Evolutionary conservation across 257 asterid species (phyloP).

Genomic region (Solanum piurae): DNA sequence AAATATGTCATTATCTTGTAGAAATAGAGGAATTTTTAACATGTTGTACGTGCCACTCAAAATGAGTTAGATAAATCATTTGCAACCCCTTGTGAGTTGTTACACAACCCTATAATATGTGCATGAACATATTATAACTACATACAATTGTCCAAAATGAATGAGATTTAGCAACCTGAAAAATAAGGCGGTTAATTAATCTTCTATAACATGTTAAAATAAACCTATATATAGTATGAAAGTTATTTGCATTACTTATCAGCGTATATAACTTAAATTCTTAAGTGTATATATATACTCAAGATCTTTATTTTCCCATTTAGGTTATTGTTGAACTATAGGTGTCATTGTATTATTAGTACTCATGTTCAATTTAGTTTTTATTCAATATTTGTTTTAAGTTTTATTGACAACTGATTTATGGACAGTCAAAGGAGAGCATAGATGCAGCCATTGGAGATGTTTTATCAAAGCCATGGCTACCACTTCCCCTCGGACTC

Average conservation of each 20-base stretch:
- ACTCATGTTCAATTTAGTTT: background rate
- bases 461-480: slow-evolving; percentile 84
- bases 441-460: slow-evolving; percentile 93
- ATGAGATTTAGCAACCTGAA: background rate
- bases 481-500: slow-evolving; percentile 86
- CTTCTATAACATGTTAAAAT: too few species aligned
- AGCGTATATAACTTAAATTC: background rate
- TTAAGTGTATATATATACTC: background rate
- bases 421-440: slow-evolving; percentile 74
- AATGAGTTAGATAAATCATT: background rate
- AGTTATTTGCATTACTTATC: background rate
- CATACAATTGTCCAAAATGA: background rate
- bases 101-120: background rate
- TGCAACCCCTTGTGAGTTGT: background rate
- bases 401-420: background rate
- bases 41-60: background rate
- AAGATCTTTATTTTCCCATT: background rate
- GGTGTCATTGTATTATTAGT: background rate
- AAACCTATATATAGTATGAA: background rate
- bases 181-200: too few species aligned
- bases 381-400: background rate
- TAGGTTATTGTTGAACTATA: background rate
- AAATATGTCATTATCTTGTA: background rate
- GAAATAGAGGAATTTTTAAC: too few species aligned
- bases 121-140: background rate